Conservation (phyloP, 495 filamentous ascomycete genomes). For the Aspergillus homomorphus region DNA sequence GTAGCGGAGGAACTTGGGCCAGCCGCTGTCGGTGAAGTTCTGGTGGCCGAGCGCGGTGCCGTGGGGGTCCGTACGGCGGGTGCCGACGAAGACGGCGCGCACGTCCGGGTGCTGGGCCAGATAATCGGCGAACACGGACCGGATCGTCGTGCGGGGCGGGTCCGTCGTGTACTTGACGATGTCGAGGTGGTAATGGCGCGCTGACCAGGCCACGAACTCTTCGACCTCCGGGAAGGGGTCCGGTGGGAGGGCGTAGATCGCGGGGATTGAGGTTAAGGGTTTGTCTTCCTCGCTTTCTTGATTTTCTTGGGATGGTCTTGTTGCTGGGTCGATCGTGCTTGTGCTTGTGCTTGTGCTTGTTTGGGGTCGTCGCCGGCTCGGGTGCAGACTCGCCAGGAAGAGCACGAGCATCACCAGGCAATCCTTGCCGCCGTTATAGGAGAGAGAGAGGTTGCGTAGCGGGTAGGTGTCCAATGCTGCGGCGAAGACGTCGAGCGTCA, state of each 20-base stretch:
- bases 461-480: conserved; percentile 69
- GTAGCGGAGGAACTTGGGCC: conserved; percentile 89
- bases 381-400: conserved; percentile 67
- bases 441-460: conserved; percentile 77
- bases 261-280: conserved; percentile 49
- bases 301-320: neutral
- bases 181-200: conserved; percentile 66
- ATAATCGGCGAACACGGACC: conserved; percentile 70
- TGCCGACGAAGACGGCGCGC: conserved; percentile 89
- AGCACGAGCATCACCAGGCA: conserved; percentile 91
- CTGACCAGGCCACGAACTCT: conserved; percentile 68
- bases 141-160: conserved; percentile 51
- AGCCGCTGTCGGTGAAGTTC: conserved; percentile 80
- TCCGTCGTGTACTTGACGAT: conserved; percentile 69
- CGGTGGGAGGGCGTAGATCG: conserved; percentile 81
- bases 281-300: neutral
- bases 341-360: neutral
- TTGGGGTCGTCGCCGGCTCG: conserved; percentile 1
- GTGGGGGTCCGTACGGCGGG: conserved; percentile 87
- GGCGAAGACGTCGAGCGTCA: conserved; percentile 66
- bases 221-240: conserved; percentile 85
- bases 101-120: conserved; percentile 57
- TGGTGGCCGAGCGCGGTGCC: conserved; percentile 74
- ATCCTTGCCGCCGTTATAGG: conserved; percentile 98
- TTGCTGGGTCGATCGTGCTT: neutral